Conservation (phyloP, 2,329 filamentous ascomycete species). For the Claviceps paspali region DNA sequence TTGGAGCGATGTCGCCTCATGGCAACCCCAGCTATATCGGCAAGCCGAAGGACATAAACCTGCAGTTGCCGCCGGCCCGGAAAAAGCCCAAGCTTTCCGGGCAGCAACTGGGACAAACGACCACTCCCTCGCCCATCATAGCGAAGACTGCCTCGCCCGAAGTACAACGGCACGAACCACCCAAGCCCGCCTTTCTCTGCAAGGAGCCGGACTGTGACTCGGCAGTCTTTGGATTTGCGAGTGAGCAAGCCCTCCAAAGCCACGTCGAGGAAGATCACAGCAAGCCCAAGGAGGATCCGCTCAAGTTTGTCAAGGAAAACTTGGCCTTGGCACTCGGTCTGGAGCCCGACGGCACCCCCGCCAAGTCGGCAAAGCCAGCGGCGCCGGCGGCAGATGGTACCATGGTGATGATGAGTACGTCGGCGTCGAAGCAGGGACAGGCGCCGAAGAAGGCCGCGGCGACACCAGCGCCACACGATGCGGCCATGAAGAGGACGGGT, state of each 20-base stretch:
- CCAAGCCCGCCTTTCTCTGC: conserved; percentile 33
- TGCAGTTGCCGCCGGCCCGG: conserved; percentile 41
- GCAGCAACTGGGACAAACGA: conserved; percentile 22
- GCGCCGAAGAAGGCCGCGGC: conserved; percentile 27
- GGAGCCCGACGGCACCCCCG: conserved; percentile 32
- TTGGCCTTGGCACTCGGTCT: conserved; percentile 34
- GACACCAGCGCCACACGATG: conserved; percentile 36
- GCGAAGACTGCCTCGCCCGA: conserved; percentile 34
- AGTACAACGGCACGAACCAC: conserved; percentile 19
- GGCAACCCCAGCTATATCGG: conserved; percentile 41
- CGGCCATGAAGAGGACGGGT: conserved; percentile 33
- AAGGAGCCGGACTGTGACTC: conserved; percentile 39
- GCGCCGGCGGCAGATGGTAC: conserved; percentile 16
- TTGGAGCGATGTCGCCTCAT: conserved; percentile 41
- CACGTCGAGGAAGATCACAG: conserved; percentile 46
- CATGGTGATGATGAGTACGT: conserved; percentile 27
- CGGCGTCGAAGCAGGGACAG: conserved; percentile 32
- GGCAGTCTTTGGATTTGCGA: conserved; percentile 32
- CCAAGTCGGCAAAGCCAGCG: conserved; percentile 17
- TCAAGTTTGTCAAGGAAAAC: conserved; percentile 35
- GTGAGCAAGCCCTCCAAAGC: conserved; percentile 34
- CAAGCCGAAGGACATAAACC: conserved; percentile 36
- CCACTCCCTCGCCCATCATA: conserved; percentile 32
- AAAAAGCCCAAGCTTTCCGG: conserved; percentile 37
- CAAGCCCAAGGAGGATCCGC: conserved; percentile 38